phyloP scores from a whole-genome alignment of 306 rosid species.

The Castanospermum australe region DNA sequence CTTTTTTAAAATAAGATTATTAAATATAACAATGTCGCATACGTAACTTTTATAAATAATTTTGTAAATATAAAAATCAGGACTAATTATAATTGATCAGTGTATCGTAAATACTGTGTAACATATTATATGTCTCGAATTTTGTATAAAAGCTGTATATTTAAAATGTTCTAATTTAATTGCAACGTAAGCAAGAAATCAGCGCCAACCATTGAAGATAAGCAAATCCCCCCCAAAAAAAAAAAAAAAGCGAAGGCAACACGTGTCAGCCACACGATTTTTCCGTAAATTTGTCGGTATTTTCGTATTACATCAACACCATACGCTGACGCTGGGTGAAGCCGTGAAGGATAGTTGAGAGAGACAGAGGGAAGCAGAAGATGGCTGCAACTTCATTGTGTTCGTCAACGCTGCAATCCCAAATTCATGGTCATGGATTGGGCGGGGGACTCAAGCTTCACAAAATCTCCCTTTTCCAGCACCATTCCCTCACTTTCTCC shows the following conservation, averaged over 20 bases:
- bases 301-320: background rate
- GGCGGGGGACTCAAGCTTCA: conserved; percentile 51
- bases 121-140: no score
- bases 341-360: no score
- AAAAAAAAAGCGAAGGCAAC: conserved; percentile 23
- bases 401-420: conserved; percentile 75
- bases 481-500: conserved; percentile 57
- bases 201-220: conserved; percentile 90
- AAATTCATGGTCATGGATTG: no score
- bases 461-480: conserved; percentile 49
- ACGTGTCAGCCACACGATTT: conserved; percentile 51
- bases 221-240: conserved; percentile 53
- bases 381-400: conserved; percentile 78
- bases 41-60: no score
- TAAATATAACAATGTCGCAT: no score
- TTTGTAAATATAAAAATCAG: no score
- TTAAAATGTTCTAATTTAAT: no score
- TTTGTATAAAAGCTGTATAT: no score
- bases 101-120: no score
- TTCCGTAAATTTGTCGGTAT: background rate
- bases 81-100: no score
- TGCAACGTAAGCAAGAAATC: background rate
- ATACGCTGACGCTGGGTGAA: background rate
- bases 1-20: no score
- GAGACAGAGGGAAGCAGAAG: no score